phyloP scores from a whole-genome alignment of 169 alveolate genomes.

The Theileria sp. region DNA sequence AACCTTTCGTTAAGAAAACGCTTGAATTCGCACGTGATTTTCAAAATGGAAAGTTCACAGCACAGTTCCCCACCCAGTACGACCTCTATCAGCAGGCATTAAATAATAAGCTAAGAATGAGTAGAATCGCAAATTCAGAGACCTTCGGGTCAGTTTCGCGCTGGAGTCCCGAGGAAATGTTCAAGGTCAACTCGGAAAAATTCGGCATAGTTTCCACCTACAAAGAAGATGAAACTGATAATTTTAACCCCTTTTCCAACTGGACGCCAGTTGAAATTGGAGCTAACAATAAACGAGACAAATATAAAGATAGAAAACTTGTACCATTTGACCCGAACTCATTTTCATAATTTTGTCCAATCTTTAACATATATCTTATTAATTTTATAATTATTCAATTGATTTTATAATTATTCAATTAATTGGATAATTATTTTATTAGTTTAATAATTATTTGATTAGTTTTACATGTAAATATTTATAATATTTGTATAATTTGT shows the following conservation, averaged over 20 bases:
- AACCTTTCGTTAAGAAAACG: constrained; percentile 54
- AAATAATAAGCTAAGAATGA: background rate
- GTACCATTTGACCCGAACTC: background rate
- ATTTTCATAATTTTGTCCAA: background rate
- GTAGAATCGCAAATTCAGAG: background rate
- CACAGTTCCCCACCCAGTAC: constrained; percentile 34
- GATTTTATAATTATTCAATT: too few species aligned
- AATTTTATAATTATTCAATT: too few species aligned
- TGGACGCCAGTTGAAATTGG: constrained; percentile 5
- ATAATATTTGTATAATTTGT: background rate
- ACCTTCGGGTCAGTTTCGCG: constrained; percentile 20
- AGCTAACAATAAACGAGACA: background rate
- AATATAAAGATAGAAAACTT: background rate
- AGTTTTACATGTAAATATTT: background rate
- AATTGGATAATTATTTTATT: too few species aligned
- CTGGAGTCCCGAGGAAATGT: constrained; percentile 87
- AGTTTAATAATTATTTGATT: too few species aligned
- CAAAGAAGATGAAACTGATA: constrained; percentile 9
- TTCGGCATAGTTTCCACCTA: constrained; percentile 85
- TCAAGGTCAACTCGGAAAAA: constrained; percentile 81
- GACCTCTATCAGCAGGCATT: background rate
- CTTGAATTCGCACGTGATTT: constrained; percentile 24
- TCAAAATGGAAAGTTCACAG: constrained; percentile 25
- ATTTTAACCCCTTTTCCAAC: background rate
- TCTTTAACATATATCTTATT: too few species aligned